Evolutionary conservation across 805 yeast species (phyloP).

Genomic region (Suhomyces prunicola): DNA sequence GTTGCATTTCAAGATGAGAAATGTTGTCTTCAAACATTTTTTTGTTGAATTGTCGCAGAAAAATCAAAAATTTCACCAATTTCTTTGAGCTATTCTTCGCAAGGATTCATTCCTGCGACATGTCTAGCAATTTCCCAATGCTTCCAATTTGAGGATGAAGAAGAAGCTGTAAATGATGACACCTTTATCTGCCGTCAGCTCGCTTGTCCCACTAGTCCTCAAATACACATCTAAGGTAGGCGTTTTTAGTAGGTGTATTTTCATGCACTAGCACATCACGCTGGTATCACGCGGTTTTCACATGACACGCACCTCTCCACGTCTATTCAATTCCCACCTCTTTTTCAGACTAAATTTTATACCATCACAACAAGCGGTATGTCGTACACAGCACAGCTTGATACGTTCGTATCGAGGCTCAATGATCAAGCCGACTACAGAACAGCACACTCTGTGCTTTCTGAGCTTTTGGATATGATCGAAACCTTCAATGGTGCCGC

Average conservation of each 20-base stretch:
- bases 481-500: conserved; percentile 79
- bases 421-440: conserved; percentile 55
- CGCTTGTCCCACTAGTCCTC: no score
- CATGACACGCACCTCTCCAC: conserved; percentile 17
- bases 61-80: neutral
- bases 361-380: conserved; percentile 15
- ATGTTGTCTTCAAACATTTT: no score
- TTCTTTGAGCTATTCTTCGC: no score
- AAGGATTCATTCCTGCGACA: no score
- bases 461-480: conserved; percentile 82
- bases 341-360: conserved; percentile 11
- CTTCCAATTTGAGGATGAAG: no score
- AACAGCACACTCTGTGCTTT: conserved; percentile 62
- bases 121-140: neutral
- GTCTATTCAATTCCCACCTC: conserved; percentile 17
- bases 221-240: neutral
- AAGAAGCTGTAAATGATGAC: no score
- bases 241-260: neutral
- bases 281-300: conserved; percentile 21
- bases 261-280: neutral
- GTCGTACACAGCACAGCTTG: conserved; percentile 57
- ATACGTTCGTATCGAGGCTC: conserved; percentile 63
- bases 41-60: neutral
- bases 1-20: no score
- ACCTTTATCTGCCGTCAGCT: no score